Base-by-base conservation (phyloP, 2,329 filamentous ascomycete species). In the Berkeleyomyces basicola region DNA sequence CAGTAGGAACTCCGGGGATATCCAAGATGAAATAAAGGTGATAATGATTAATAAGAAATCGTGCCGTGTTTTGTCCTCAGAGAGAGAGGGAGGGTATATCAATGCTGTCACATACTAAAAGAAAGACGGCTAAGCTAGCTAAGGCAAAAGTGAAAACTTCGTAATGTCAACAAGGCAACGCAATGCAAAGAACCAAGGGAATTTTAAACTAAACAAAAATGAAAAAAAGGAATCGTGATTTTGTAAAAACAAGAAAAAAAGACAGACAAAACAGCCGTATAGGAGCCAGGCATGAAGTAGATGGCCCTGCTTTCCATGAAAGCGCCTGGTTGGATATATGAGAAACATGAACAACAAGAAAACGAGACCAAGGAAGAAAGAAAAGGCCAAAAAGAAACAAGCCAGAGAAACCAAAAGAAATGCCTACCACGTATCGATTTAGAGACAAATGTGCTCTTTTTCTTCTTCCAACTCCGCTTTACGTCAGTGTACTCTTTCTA, bases 1-100 rank as follows among this genome's bases (percentile, higher is more conserved):
- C 14, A 14, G 14, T 39, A 37, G 10, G 2, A 37, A 14, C 4
- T 55, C 3, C 67, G 72, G 67, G 67, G 67, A 69, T 67, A 67
- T 53, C 33, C 36, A 37, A 10, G 31, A 36, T 33, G 37, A 55
- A 31, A 39, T n/a, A 36, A 37, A 11, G 9, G 7, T 37, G 51
- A 23, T 36, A 14, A 55, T 55, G 11, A 55, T 55, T 55, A 6
- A 55, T n/a, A 55, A 39, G 39, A 31, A 16, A 36, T 36, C 33
- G 51, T 36, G n/a, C 51, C 33, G 6, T 7, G 46, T 7, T 23
- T 23, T 7, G 33, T 4, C 36, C 16, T n/a, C 51, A 55, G 16
- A 3, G 39, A 11, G 33, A 37, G 10, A 39, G 36, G 10, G 39
- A 39, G 51, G 51, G 51, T 37, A 55, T 55, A 55, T 37, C 51